Base-by-base conservation (phyloP, 371 early-diverging fungal species). In the Mortierella sp. region DNA sequence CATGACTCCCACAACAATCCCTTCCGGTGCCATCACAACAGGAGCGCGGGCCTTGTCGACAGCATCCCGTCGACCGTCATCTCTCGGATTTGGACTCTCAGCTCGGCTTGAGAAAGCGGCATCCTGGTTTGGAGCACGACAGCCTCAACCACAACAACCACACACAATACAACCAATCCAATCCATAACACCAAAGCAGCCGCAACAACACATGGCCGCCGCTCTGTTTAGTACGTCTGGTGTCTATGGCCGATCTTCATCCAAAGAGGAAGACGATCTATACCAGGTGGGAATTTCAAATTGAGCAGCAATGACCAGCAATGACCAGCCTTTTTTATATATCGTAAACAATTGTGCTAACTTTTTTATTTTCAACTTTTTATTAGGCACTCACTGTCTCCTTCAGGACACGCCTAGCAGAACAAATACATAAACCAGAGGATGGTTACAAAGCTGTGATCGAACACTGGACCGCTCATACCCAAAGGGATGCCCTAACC, bases 401-500 rank as follows among this genome's bases (percentile, higher is more conserved):
- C 2, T 76, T 76, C 70, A 50, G 78, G 46, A 70, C 60, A n/a
- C 64, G 78, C 12, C 53, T 76, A 3, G 78, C 78, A 17, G 70
- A 76, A 23, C 78, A 76, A 37, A 56, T 61, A 12, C 78, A 76
- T 42, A 60, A 56, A 46, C 70, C 78, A 9, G 78, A 76, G 32
- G 70, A 76, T 48, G 65, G 53, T 11, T 76, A 70, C 53, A 76
- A 76, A 19, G 56, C 78, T 15, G 65, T 76, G n/a, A 76, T 76
- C 27, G 70, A 76, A 9, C 61, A 70, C 48, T 76, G 70, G 78
- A 65, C 70, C 31, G 65, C 62, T 1, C 78, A 76, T 31, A 56
- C 64, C 3, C 78, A 76, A 53, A 64, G 61, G 28, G 61, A 70
- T 17, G 52, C 56, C 26, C 49, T 61, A 17, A 53, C 58, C 31